Percentiles rank a stretch among this genome's conserved stretches.
Evolutionary conservation across 805 yeast species (phyloP).

Genomic region (Lachancea kluyveri): DNA sequence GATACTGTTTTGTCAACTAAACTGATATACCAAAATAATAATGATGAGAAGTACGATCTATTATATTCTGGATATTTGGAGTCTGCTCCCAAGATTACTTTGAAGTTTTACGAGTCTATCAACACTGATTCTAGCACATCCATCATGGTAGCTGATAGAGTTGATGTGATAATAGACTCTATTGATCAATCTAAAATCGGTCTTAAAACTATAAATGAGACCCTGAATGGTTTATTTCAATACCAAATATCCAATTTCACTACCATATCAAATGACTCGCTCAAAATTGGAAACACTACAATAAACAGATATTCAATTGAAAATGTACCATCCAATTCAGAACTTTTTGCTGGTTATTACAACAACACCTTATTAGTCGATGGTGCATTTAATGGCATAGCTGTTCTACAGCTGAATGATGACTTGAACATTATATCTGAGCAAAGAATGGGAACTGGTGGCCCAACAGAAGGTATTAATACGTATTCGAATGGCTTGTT

Average conservation of each 20-base stretch:
- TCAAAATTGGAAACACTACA: constrained; percentile 42
- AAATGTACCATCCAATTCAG: constrained; percentile 21
- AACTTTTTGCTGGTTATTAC: constrained; percentile 27
- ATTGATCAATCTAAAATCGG: constrained; percentile 35
- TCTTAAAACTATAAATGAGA: constrained; percentile 31
- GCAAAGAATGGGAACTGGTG: constrained; percentile 12
- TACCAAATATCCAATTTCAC: constrained; percentile 68
- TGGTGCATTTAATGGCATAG: constrained; percentile 34
- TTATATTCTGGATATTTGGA: constrained; percentile 65
- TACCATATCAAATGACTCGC: constrained; percentile 8
- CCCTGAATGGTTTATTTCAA: constrained; percentile 76
- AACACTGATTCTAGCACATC: constrained; percentile 30
- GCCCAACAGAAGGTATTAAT: constrained; percentile 15
- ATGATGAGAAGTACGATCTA: constrained; percentile 71
- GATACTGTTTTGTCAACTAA: constrained; percentile 34
- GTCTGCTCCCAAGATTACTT: constrained; percentile 39
- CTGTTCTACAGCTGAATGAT: constrained; percentile 26
- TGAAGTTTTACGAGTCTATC: constrained; percentile 34
- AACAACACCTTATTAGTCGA: constrained; percentile 45
- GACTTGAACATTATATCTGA: constrained; percentile 15
- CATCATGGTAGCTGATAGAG: constrained; percentile 66
- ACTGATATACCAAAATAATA: constrained; percentile 72
- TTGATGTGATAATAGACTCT: constrained; percentile 43
- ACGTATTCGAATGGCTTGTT: constrained; percentile 33
- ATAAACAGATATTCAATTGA: constrained; percentile 36